Percentiles rank a stretch among this genome's conserved stretches.
Conservation (phyloP, 805 yeast genomes). For the Groenewaldozyma salmanticensis region DNA sequence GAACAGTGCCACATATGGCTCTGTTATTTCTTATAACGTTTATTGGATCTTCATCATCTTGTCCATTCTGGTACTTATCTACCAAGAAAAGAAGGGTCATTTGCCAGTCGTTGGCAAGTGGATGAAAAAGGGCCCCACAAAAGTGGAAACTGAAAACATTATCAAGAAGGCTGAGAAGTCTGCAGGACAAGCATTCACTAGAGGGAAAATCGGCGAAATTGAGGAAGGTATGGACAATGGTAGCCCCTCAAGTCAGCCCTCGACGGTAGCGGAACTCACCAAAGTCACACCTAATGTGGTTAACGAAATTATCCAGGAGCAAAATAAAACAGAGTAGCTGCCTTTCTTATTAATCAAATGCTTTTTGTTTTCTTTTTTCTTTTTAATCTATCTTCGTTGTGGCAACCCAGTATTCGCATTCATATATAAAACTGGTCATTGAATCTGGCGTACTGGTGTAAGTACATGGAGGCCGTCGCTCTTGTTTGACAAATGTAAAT, state of each 20-base stretch:
- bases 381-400: too few relatives aligned
- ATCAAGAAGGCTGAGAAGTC: constrained; percentile 16
- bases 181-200: constrained; percentile 5
- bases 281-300: too few relatives aligned
- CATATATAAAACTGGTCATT: constrained; percentile 47
- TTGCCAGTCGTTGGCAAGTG: constrained; percentile 46
- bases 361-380: too few relatives aligned
- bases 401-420: constrained; percentile 65
- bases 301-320: too few relatives aligned
- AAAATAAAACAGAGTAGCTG: too few relatives aligned
- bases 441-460: constrained; percentile 41
- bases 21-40: constrained; percentile 76
- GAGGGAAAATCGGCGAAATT: too few relatives aligned
- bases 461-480: constrained; percentile 36
- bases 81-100: constrained; percentile 77
- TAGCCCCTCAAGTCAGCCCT: too few relatives aligned
- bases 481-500: constrained; percentile 39
- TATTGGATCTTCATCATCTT: constrained; percentile 72
- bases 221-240: too few relatives aligned
- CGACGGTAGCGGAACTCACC: too few relatives aligned
- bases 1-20: constrained; percentile 89
- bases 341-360: too few relatives aligned
- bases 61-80: constrained; percentile 52
- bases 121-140: constrained; percentile 32
- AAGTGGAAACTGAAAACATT: constrained; percentile 15